phyloP scores from a whole-genome alignment of 1,284 basidiomycete genomes.

The Ustilago loliicola region DNA sequence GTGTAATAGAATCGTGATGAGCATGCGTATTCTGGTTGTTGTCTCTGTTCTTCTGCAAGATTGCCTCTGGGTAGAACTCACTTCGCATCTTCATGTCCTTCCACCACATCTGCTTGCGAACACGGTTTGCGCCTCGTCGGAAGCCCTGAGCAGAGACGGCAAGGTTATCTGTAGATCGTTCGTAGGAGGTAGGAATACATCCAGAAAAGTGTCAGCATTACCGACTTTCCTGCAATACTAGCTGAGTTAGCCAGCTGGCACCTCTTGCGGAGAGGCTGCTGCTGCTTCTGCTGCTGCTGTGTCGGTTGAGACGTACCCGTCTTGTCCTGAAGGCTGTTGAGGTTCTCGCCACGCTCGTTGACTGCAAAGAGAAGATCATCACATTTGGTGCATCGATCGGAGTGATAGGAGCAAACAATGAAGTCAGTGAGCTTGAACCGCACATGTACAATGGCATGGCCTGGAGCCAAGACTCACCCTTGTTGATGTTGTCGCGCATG shows the following conservation, averaged over 20 bases:
- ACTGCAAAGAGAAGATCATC: slow-evolving; percentile 74
- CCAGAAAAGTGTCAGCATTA: slow-evolving; percentile 5
- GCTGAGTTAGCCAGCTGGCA: neutral
- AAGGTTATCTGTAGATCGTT: slow-evolving; percentile 80
- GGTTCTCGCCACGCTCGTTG: slow-evolving; percentile 91
- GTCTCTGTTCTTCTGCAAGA: no score
- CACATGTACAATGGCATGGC: neutral
- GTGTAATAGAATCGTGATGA: neutral
- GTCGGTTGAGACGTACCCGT: slow-evolving; percentile 79
- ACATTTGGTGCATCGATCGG: neutral
- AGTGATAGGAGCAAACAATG: neutral
- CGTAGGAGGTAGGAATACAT: neutral
- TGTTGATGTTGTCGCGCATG: slow-evolving; percentile 92
- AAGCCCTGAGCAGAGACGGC: slow-evolving; percentile 99
- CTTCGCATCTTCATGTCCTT: slow-evolving; percentile 59
- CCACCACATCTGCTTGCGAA: slow-evolving; percentile 88
- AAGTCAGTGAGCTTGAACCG: slow-evolving; percentile 2
- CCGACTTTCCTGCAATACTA: neutral
- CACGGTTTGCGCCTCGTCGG: slow-evolving; percentile 94
- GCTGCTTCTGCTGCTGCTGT: neutral
- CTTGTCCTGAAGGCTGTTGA: slow-evolving; percentile 96
- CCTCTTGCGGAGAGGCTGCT: neutral
- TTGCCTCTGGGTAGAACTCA: slow-evolving; percentile 21
- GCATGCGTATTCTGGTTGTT: neutral
- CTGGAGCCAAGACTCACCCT: slow-evolving; percentile 34